Conservation (phyloP, 768 basidiomycete species). For the Saitozyma podzolica region DNA sequence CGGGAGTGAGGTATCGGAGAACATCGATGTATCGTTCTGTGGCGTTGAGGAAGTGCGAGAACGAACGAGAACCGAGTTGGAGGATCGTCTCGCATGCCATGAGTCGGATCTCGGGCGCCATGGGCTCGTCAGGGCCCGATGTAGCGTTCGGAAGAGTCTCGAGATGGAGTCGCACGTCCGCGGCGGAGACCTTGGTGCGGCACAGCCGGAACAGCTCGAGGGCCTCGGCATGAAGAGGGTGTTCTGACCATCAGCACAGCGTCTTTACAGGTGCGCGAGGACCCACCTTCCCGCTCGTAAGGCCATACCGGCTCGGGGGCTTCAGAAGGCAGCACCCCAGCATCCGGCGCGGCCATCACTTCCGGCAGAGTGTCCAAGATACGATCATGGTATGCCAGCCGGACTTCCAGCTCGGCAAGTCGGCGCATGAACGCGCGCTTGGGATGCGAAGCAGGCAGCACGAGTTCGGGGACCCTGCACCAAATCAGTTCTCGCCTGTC, state of each 20-base stretch:
- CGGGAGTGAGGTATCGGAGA: conserved; percentile 62
- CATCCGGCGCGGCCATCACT: conserved; percentile 65
- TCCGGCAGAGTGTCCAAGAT: conserved; percentile 85
- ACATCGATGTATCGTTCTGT: conserved; percentile 81
- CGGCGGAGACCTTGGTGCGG: conserved; percentile 63
- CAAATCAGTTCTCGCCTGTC: background rate
- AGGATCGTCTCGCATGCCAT: conserved; percentile 85
- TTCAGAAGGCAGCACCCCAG: conserved; percentile 80
- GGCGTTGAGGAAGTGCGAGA: conserved; percentile 96
- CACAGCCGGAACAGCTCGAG: conserved; percentile 74
- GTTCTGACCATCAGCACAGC: conserved; percentile 56
- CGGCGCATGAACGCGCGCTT: conserved; percentile 83
- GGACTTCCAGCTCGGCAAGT: conserved; percentile 82
- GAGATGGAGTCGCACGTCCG: conserved; percentile 75
- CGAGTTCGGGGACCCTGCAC: conserved; percentile 79
- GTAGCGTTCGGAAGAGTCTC: conserved; percentile 68
- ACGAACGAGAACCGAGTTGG: conserved; percentile 88
- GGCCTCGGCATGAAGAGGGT: conserved; percentile 77
- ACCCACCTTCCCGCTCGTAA: conserved; percentile 41
- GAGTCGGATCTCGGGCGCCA: conserved; percentile 69
- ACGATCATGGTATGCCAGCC: conserved; percentile 89
- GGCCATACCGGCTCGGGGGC: conserved; percentile 59
- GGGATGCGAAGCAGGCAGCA: conserved; percentile 73
- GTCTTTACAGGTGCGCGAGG: background rate
- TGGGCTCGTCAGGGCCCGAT: conserved; percentile 63